Evolutionary conservation across 768 basidiomycete species (phyloP).

Genomic region (Suillus hirtellus): DNA sequence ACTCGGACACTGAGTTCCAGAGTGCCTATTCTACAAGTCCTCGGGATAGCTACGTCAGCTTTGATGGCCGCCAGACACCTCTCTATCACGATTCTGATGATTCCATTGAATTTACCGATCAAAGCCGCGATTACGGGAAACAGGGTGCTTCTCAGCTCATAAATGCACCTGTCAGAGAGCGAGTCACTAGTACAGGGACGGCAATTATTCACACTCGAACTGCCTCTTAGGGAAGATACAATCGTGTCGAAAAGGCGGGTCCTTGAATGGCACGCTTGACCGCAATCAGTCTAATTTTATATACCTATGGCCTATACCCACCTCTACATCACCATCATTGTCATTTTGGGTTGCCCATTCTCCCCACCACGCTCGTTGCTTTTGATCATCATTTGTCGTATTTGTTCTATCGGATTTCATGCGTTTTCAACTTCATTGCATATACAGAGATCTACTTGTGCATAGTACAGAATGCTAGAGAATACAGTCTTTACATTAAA

Average conservation of each 20-base stretch:
- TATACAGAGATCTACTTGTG: slow-evolving; percentile 24
- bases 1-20: slow-evolving; percentile 85
- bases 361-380: slow-evolving; percentile 22
- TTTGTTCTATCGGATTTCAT: slow-evolving; percentile 23
- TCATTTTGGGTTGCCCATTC: slow-evolving; percentile 21
- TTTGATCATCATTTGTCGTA: slow-evolving; percentile 23
- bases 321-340: slow-evolving; percentile 18
- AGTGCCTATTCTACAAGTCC: slow-evolving; percentile 82
- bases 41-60: slow-evolving; percentile 61
- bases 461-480: slow-evolving; percentile 28
- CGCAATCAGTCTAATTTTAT: slow-evolving; percentile 17
- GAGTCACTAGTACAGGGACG: slow-evolving; percentile 56
- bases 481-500: slow-evolving; percentile 21
- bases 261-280: slow-evolving; percentile 23
- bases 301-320: slow-evolving; percentile 33
- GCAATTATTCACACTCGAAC: slow-evolving; percentile 44
- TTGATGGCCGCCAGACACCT: slow-evolving; percentile 29
- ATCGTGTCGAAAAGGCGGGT: slow-evolving; percentile 27
- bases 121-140: slow-evolving; percentile 30
- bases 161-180: slow-evolving; percentile 46
- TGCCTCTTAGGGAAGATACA: slow-evolving; percentile 43
- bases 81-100: slow-evolving; percentile 30
- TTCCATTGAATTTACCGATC: slow-evolving; percentile 31
- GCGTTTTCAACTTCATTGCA: slow-evolving; percentile 27
- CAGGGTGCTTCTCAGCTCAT: slow-evolving; percentile 34